Conservation (phyloP, 2,329 filamentous ascomycete species). For the Pseudocercospora pini-densiflorae region DNA sequence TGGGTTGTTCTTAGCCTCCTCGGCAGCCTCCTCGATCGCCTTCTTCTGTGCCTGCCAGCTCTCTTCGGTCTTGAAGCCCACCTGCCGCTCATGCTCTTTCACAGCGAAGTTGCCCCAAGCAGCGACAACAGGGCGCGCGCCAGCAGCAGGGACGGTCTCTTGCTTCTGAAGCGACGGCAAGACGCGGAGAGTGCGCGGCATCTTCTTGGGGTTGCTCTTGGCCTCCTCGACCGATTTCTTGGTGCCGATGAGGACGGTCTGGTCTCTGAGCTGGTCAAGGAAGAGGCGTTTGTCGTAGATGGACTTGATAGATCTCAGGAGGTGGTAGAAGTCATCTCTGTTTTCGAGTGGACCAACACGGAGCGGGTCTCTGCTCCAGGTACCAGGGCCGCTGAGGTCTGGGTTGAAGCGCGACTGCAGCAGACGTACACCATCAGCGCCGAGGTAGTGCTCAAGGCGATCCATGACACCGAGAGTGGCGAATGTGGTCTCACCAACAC, state of each 20-base stretch:
- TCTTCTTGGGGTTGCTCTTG: conserved; percentile 1
- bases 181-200: background rate
- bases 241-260: conserved; percentile 13
- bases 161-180: background rate
- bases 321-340: background rate
- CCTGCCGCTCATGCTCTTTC: conserved; percentile 7
- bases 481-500: background rate
- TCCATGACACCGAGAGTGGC: conserved; percentile 10
- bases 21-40: background rate
- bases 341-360: conserved; percentile 6
- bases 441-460: conserved; percentile 15
- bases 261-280: conserved; percentile 3
- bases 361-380: background rate
- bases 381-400: background rate
- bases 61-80: conserved; percentile 1
- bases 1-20: background rate
- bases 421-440: conserved; percentile 2
- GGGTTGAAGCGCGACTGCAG: conserved; percentile 8
- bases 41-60: conserved; percentile 5
- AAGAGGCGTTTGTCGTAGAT: conserved; percentile 12
- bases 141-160: background rate
- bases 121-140: background rate
- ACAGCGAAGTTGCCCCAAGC: conserved; percentile 3
- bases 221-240: background rate
- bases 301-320: conserved; percentile 6